Evolutionary conservation across 176 grass and related monocot species (phyloP).

Genomic region (Ampelocalamus luodianensis): DNA sequence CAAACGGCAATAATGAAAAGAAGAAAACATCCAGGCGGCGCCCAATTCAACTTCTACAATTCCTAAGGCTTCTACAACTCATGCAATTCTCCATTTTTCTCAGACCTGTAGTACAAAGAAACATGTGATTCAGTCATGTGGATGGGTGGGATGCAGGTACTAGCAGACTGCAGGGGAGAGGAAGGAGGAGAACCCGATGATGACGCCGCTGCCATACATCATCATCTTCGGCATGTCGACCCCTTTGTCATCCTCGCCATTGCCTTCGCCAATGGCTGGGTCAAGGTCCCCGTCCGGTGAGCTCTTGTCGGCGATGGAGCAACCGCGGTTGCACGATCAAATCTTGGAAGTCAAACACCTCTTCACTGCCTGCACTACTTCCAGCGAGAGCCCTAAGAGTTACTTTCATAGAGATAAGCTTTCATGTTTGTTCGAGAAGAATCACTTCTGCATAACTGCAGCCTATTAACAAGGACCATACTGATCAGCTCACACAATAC

Average conservation of each 20-base stretch:
- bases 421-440: constrained; percentile 26
- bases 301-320: background rate
- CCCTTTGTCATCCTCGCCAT: constrained; percentile 96
- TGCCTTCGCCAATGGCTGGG: constrained; percentile 88
- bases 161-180: constrained; percentile 91
- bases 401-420: constrained; percentile 29
- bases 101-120: background rate
- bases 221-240: constrained; percentile 94
- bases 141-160: constrained; percentile 61
- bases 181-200: constrained; percentile 96
- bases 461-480: too few species aligned
- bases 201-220: constrained; percentile 83
- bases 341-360: background rate
- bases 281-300: constrained; percentile 75
- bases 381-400: constrained; percentile 12
- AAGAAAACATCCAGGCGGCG: too few species aligned
- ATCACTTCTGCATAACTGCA: too few species aligned
- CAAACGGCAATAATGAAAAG: too few species aligned
- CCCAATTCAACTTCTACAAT: too few species aligned
- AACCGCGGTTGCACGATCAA: background rate
- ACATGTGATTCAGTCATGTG: background rate
- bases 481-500: constrained; percentile 35
- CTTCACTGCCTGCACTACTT: background rate
- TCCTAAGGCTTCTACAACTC: too few species aligned
- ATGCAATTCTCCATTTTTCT: background rate